Conservation (phyloP, 257 asterid species). For the Nicotiana sylvestris region DNA sequence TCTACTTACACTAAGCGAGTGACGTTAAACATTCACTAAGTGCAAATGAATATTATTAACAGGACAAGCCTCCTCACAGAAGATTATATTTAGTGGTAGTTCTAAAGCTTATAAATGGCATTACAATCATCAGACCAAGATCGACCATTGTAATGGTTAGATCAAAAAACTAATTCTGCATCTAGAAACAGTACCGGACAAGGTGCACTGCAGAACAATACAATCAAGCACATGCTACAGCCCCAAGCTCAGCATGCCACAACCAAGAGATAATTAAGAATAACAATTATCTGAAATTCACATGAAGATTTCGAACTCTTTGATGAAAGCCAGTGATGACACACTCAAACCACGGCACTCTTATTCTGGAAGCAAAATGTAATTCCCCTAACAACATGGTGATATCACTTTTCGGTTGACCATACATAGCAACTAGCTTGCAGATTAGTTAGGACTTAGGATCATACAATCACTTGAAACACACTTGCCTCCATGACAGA, state of each 20-base stretch:
- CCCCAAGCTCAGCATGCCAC: neutral
- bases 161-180: neutral
- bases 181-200: neutral
- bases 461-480: neutral
- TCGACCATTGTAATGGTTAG: neutral
- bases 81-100: neutral
- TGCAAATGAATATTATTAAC: neutral
- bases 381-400: neutral
- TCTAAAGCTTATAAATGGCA: neutral
- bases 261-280: neutral
- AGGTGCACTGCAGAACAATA: neutral
- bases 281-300: neutral
- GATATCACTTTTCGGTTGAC: neutral
- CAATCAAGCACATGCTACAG: neutral
- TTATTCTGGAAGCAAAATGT: neutral
- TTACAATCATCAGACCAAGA: neutral
- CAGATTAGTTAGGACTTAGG: neutral
- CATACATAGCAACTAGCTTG: neutral
- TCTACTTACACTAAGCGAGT: neutral
- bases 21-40: neutral
- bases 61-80: neutral
- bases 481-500: neutral
- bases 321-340: neutral
- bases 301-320: neutral
- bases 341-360: neutral